Evolutionary conservation across 306 rosid species (phyloP), one percentile per base, ranked within the genome.

Genomic region (Cicer arietinum): DNA sequence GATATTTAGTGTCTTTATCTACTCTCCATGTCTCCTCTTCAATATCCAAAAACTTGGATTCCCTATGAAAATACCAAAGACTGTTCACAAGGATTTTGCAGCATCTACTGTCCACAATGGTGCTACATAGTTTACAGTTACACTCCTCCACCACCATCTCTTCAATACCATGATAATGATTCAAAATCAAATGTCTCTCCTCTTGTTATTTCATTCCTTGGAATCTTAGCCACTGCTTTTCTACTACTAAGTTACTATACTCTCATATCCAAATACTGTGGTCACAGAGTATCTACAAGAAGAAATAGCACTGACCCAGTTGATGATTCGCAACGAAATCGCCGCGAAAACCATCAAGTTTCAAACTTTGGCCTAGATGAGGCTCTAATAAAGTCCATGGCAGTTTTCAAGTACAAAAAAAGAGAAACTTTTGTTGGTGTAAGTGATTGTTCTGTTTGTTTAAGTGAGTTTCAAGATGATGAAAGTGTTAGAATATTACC

Each of bases 11-110:
- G 41, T 69, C 84, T 50, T 85, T 22, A 92, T 7, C 7, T 53
- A 53, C 30, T 22, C 3, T 35, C 40, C 17, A 66, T 91, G 98
- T 92, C 88, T 42, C 80, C 87, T 64, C 71, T 77, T 67, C 89
- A 69, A 9, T 87, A 81, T 62, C 96, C 93, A 9, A 89, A 75
- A 83, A 76, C 89, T 37, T 91, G 96, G 98, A 77, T 82, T 47
- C 97, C 98, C 30, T 88, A 88, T 57, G 80, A 77, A 67, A 88
- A 62, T 82, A 84, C 12, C 71, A 89, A 87, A 83, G 96, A 93
- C 63, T 93, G 98, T 67, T 88, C 97, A 4, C 88, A 83, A 83
- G 97, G 97, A 11, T 84, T 91, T 61, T 93, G 97, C 5, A 91
- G 82, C 74, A 8, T 84, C 13, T 84, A 86, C 44, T 93, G 98